phyloP scores from a whole-genome alignment of 768 basidiomycete genomes.

The Agaricus blazei region DNA sequence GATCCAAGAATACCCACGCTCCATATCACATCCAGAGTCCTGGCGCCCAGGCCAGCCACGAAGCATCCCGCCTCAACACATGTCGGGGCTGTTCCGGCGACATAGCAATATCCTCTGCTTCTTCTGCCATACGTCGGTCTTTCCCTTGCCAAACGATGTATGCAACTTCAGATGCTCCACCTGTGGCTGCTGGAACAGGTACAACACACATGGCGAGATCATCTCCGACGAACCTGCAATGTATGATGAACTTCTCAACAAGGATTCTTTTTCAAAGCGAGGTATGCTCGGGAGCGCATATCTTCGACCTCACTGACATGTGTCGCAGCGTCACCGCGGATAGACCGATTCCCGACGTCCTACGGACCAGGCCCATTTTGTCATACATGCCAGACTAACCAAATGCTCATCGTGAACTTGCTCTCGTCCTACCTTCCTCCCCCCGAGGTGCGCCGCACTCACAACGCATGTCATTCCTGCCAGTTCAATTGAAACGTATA shows the following conservation, averaged over 20 bases:
- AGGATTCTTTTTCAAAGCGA: conserved; percentile 62
- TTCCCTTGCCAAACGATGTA: conserved; percentile 38
- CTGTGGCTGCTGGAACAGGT: conserved; percentile 74
- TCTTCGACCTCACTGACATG: not conserved
- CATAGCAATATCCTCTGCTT: conserved; percentile 53
- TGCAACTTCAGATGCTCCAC: conserved; percentile 60
- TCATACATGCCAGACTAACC: conserved; percentile 88
- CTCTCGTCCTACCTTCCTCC: conserved; percentile 85
- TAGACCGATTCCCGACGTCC: conserved; percentile 59
- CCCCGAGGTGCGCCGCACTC: conserved; percentile 50
- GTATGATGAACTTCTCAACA: conserved; percentile 74
- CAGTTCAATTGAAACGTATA: conserved; percentile 2
- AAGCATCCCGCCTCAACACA: conserved; percentile 11
- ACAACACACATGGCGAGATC: conserved; percentile 68
- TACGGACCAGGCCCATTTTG: conserved; percentile 71
- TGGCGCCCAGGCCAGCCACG: too few species aligned
- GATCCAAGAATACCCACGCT: too few species aligned
- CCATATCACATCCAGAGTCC: not conserved
- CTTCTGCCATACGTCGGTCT: conserved; percentile 54
- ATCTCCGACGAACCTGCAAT: conserved; percentile 84
- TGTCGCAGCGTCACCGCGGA: conserved; percentile 57
- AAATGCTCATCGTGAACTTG: conserved; percentile 80
- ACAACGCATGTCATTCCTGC: not conserved
- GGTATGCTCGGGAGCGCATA: conserved; percentile 37
- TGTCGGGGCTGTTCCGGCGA: conserved; percentile 49